A percentile compares a stretch with the other conserved stretches of the same genome.
Evolutionary conservation across 306 rosid species (phyloP).

Genomic region (Mimosa bimucronata): DNA sequence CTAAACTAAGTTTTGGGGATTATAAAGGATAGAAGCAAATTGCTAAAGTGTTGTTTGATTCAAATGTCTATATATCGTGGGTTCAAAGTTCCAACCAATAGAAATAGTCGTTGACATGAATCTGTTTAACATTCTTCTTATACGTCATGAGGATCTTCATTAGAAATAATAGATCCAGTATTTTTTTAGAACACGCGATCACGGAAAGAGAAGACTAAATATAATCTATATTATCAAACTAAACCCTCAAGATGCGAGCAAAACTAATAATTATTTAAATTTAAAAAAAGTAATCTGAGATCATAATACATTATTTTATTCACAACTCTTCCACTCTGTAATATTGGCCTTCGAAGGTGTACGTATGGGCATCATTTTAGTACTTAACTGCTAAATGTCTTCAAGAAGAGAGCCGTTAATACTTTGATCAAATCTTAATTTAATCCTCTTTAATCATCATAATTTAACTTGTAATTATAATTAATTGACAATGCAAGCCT

Average conservation of each 20-base stretch:
- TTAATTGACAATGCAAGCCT: too few relatives aligned
- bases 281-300: not conserved
- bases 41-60: not conserved
- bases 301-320: not conserved
- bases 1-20: too few relatives aligned
- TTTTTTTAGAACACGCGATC: not conserved
- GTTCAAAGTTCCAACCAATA: not conserved
- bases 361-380: not conserved
- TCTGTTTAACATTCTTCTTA: not conserved
- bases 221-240: not conserved
- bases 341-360: conserved; percentile 9
- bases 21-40: not conserved
- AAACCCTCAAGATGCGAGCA: conserved; percentile 7
- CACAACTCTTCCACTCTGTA: not conserved
- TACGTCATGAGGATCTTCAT: not conserved
- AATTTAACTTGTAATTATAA: not conserved
- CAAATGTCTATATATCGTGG: too few relatives aligned
- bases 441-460: not conserved
- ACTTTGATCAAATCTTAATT: not conserved
- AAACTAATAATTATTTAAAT: not conserved
- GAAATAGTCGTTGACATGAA: not conserved
- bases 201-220: not conserved
- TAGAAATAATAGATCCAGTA: not conserved
- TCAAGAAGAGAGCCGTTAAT: not conserved
- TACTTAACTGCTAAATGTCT: not conserved